Conservation (phyloP, 352 stramenopile genomes). For the Phytophthora fragariae region DNA sequence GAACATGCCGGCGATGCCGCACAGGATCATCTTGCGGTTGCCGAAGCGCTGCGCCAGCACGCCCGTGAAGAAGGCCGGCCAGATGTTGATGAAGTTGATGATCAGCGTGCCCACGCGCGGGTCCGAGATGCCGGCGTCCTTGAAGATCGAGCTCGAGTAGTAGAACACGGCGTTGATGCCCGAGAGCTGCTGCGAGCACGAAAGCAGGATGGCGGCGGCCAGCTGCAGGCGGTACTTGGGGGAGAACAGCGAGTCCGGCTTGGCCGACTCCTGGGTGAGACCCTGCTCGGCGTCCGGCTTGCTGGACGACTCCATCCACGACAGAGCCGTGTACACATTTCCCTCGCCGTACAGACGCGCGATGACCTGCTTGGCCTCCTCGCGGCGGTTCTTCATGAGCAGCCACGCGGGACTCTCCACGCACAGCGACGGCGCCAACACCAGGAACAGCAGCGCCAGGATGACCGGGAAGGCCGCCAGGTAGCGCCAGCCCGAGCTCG, state of each 20-base stretch:
- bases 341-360: slow-evolving; percentile 35
- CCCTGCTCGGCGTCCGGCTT: slow-evolving; percentile 28
- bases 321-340: slow-evolving; percentile 35
- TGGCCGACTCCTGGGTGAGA: slow-evolving; percentile 9
- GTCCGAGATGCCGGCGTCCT: slow-evolving; percentile 23
- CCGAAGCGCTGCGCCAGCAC: slow-evolving; percentile 53
- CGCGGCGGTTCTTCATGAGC: slow-evolving; percentile 12
- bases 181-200: slow-evolving; percentile 53
- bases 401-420: slow-evolving; percentile 50
- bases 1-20: slow-evolving; percentile 43
- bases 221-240: slow-evolving; percentile 47
- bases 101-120: slow-evolving; percentile 19
- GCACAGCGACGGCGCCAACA: slow-evolving; percentile 46
- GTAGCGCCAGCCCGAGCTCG: no score
- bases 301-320: slow-evolving; percentile 28
- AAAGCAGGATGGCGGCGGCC: slow-evolving; percentile 45
- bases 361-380: slow-evolving; percentile 30
- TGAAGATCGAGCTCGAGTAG: slow-evolving; percentile 17
- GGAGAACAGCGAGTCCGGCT: slow-evolving; percentile 35
- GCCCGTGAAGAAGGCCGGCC: no score
- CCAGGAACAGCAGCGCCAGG: slow-evolving; percentile 42
- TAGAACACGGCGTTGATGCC: slow-evolving; percentile 45
- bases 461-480: background rate
- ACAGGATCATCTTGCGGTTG: slow-evolving; percentile 52
- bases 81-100: slow-evolving; percentile 14